Base-by-base conservation (phyloP, 1,284 basidiomycete species). In the Trametes sp. region DNA sequence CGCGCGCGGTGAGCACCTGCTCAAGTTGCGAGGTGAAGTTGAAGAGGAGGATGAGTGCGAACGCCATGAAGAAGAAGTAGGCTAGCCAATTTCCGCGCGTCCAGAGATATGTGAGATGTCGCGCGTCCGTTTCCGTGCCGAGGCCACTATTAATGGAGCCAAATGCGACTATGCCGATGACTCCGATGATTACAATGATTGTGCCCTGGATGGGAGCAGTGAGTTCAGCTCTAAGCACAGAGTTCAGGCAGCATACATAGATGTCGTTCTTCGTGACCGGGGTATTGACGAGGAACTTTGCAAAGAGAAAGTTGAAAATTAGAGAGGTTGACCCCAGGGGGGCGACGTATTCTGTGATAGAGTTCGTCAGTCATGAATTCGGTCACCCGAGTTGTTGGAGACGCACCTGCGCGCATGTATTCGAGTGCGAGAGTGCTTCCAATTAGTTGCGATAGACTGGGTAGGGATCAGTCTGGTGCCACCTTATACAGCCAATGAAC, bases 251-350 rank as follows among this genome's bases (percentile, higher is more conserved):
- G 76, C 85, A 61, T 69, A 91, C 92, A 72, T 92, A 89, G 44
- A 94, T 91, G 74, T 95, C 94, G 45, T 85, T 88, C 61, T 78
- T 84, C 49, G 91, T 93, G 44, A 95, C 90, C 1, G 91, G 92
- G 19, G 91, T 91, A 54, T 92, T 92, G 11, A 93, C 89, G 65
- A 94, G 83, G 70, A 93, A 90, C 67, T 89, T 85, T 24, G 92
- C 93, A 73, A 95, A 95, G 38, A 95, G 80, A 72, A 95, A 94
- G 76, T 95, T 95, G 80, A 95, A 95, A 59, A 95, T 87, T 62
- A 95, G 85, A 13, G 92, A 92, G 10, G 91, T 90, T 3, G 92
- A 93, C 23, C 93, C 92, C 10, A 94, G 81, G 10, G 93, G 92
- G 2, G 92, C 92, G 52, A 94, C 92, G 70, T 93, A 93, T 87